Conservation (phyloP, 345 rosid species). For the Cardamine occulta region DNA sequence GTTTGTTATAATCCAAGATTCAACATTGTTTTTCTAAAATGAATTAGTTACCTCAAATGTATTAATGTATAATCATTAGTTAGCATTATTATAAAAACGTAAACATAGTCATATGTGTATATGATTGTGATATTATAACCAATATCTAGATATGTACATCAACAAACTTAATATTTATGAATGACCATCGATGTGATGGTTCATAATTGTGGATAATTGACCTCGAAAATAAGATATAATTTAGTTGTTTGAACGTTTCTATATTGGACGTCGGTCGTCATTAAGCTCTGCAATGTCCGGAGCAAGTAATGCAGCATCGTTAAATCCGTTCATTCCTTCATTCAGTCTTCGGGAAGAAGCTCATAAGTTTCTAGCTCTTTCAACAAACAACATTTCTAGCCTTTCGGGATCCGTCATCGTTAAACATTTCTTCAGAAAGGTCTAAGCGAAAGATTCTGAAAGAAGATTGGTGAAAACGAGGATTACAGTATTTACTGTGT, state of each 20-base stretch:
- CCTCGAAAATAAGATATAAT: background rate
- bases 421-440: too few species aligned
- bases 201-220: background rate
- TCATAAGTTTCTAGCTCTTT: too few species aligned
- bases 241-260: background rate
- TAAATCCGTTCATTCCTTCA: too few species aligned
- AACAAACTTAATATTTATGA: conserved; percentile 25
- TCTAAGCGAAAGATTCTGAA: too few species aligned
- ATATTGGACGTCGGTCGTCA: too few species aligned
- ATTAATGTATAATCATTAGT: background rate
- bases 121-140: conserved; percentile 18
- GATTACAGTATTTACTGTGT: too few species aligned
- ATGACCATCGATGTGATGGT: conserved; percentile 4
- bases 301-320: too few species aligned
- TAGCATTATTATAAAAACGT: background rate
- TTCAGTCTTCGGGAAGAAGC: too few species aligned
- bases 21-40: background rate
- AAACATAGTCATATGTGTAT: background rate
- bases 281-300: too few species aligned
- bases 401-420: too few species aligned
- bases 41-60: background rate
- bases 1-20: background rate
- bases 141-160: conserved; percentile 4
- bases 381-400: too few species aligned
- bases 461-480: too few species aligned